Evolutionary conservation across 108 stramenopile species (phyloP).

Genomic region (Hondaea fermentalgiana): DNA sequence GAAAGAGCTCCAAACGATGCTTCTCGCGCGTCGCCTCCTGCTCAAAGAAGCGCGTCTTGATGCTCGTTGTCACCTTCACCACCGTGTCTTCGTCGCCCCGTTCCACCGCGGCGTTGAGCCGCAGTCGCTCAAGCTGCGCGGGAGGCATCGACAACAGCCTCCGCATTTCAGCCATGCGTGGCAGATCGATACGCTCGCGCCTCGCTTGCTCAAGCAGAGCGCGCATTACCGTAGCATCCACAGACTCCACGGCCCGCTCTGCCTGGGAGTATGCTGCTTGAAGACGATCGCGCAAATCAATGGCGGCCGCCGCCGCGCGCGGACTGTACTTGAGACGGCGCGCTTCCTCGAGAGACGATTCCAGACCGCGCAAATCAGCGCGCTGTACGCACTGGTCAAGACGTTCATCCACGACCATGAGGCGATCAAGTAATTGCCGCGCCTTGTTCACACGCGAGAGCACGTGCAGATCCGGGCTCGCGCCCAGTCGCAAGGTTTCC

Average conservation of each 20-base stretch:
- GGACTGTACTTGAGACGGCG: not conserved
- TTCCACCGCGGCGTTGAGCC: constrained; percentile 2
- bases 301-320: not conserved
- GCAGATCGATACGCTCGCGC: constrained; percentile 20
- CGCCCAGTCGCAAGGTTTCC: not conserved
- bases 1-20: constrained; percentile 7
- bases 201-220: not conserved
- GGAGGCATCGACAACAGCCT: not conserved
- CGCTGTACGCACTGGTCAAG: not conserved
- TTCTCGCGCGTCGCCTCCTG: not conserved
- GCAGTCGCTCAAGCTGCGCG: not conserved
- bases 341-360: not conserved
- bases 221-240: not conserved
- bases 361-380: not conserved
- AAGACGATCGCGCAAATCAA: not conserved
- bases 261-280: not conserved
- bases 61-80: not conserved
- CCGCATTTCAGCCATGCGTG: not conserved
- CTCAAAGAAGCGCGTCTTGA: constrained; percentile 17
- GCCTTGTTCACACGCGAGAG: constrained; percentile 12
- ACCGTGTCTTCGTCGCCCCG: constrained; percentile 18
- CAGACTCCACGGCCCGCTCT: not conserved
- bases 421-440: not conserved
- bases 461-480: not conserved
- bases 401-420: not conserved